Base-by-base conservation (phyloP, 148 eudicot species). In the Heliamphora exappendiculata region DNA sequence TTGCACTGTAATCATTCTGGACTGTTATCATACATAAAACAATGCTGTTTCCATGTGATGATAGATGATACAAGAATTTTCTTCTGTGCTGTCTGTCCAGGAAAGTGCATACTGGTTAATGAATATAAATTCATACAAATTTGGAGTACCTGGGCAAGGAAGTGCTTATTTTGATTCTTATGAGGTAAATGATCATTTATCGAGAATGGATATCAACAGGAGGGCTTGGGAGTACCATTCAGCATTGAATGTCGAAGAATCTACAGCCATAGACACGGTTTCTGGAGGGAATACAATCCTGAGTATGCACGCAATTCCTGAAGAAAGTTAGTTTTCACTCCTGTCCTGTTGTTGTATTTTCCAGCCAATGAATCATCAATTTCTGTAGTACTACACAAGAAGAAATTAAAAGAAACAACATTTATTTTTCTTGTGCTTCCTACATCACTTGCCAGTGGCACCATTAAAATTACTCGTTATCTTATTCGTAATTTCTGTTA, bases 151-250 rank as follows among this genome's bases (percentile, higher is more conserved):
- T 73, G 82, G 82, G 58, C 85, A 74, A 14, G 89, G 83, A 81
- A 87, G 82, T 79, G 76, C 90, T 12, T 87, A 87, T 83, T 88
- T 86, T 64, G 90, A 89, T 8, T 81, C 72, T 51, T 81, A 85
- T 76, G 88, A 75, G 69, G 80, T 81, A 41, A 76, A 71, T 65
- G 72, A 86, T 71, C 76, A 84, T 60, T 78, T 82, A 53, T 82
- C 88, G 20, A 82, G 85, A 70, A 84, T 83, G 70, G 95, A 88
- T 80, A 68, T 80, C 72, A 85, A 73, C 72, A 85, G 83, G 50
- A 78, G 92, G 75, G 82, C 85, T 57, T 90, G 95, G 92, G 90
- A 90, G 49, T 90, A 84, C 78, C 84, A 90, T 84, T 78, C 92
- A 64, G 26, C 84, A 31, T 50, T 83, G 77, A 87, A 80, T 37